Evolutionary conservation across 352 stramenopile genomes (phyloP).

Genomic region (Phytophthora uliginosa): DNA sequence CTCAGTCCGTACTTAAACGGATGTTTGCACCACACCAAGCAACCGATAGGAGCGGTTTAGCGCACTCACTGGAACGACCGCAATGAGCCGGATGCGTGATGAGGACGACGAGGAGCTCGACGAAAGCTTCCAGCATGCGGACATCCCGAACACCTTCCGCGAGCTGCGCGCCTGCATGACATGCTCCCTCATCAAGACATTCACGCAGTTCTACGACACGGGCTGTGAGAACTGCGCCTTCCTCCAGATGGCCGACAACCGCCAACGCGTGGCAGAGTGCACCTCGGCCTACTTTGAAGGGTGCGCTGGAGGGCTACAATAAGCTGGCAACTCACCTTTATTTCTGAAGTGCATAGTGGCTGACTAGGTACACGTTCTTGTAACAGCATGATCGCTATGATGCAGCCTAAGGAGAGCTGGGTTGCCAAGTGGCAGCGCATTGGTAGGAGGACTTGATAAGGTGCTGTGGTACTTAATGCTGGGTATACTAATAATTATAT

Average conservation of each 20-base stretch:
- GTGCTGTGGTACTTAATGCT: background rate
- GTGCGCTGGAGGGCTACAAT: constrained; percentile 32
- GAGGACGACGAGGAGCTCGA: constrained; percentile 89
- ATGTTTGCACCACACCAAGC: background rate
- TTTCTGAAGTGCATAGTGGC: background rate
- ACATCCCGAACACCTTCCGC: constrained; percentile 91
- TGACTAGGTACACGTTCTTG: constrained; percentile 7
- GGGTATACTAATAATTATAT: constrained; percentile 1
- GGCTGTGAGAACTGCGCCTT: constrained; percentile 92
- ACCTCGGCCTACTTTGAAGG: constrained; percentile 92
- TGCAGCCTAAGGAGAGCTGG: constrained; percentile 92
- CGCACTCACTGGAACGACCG: constrained; percentile 4
- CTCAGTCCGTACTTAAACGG: background rate
- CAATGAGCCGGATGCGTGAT: constrained; percentile 70
- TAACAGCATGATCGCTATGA: constrained; percentile 90
- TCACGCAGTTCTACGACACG: constrained; percentile 93
- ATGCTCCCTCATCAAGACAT: constrained; percentile 92
- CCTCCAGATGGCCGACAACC: constrained; percentile 92
- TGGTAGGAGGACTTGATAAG: constrained; percentile 37
- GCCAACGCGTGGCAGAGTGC: constrained; percentile 89
- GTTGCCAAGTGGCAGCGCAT: constrained; percentile 92
- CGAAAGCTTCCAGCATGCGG: constrained; percentile 80
- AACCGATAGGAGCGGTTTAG: background rate
- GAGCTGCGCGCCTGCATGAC: constrained; percentile 91
- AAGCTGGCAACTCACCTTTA: background rate